These are phyloP conservation scores for Penicillium sp. DNA, from an alignment of 2,329 filamentous ascomycete species.

Conservation along the genomic window DNA sequence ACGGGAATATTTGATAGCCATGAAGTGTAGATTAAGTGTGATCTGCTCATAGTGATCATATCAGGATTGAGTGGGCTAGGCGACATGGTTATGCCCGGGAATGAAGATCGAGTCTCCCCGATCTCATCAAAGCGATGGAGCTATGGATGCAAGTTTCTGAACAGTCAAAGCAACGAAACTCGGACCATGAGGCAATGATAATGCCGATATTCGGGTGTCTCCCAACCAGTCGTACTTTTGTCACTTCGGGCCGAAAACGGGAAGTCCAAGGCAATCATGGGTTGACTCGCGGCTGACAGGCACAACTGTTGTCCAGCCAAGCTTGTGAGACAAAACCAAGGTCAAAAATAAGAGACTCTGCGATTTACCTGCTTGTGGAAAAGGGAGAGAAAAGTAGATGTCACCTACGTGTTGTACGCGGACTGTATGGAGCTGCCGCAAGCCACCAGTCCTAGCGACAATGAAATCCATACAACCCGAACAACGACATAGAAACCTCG, in stretches of 20 bases:
- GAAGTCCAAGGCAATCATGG: not conserved
- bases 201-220: not conserved
- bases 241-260: conserved; percentile 2
- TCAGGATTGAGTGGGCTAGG: no score
- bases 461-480: not conserved
- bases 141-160: not conserved
- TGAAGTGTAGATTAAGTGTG: not conserved
- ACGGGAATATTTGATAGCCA: not conserved
- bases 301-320: not conserved
- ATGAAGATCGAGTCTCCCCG: not conserved
- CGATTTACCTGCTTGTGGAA: not conserved
- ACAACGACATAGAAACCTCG: not conserved
- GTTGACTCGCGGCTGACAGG: not conserved
- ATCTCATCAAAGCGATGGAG: not conserved
- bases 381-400: not conserved
- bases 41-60: not conserved
- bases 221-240: not conserved
- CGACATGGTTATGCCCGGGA: not conserved
- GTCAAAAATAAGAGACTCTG: not conserved
- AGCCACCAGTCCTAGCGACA: not conserved
- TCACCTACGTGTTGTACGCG: not conserved
- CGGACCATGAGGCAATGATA: not conserved
- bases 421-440: not conserved
- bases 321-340: not conserved
- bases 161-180: not conserved